phyloP scores from a whole-genome alignment of 208 protist species.

The Leishmania mexicana region DNA sequence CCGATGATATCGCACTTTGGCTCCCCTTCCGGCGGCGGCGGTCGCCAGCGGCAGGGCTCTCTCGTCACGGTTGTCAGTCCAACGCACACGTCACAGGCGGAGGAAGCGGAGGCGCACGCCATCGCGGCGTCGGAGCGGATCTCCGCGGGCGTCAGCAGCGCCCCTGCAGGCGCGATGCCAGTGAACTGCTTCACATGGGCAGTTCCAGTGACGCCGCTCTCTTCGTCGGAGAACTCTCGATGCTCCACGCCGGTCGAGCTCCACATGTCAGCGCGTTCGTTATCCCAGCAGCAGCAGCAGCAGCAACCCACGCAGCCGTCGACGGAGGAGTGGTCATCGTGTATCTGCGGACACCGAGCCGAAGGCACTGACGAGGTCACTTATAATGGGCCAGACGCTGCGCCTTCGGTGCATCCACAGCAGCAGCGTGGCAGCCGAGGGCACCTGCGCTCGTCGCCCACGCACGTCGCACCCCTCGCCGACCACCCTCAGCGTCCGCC shows the following conservation, averaged over 20 bases:
- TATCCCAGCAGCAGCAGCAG: neutral
- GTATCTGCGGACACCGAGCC: neutral
- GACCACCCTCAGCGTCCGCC: neutral
- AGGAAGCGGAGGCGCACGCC: neutral
- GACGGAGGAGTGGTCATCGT: neutral
- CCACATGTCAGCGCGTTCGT: neutral
- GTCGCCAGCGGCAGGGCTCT: constrained; percentile 17
- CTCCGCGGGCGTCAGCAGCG: neutral
- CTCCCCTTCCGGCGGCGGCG: neutral
- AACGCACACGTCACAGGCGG: constrained; percentile 12
- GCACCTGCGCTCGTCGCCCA: neutral
- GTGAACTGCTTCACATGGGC: neutral
- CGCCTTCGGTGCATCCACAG: neutral
- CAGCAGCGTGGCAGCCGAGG: constrained; percentile 1
- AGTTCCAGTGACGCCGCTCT: neutral
- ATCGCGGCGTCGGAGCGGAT: neutral
- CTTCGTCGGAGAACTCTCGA: neutral
- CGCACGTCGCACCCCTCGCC: neutral
- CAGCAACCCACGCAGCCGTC: neutral
- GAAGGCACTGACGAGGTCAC: neutral
- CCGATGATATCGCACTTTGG: neutral
- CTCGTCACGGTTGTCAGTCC: constrained; percentile 22
- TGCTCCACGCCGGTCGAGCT: neutral
- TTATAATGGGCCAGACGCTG: neutral
- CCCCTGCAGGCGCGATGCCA: neutral